A percentile compares a stretch with the other conserved stretches of the same genome.
Evolutionary conservation across 129 eudicot species (phyloP).

Genomic region (Dittrichia graveolens): DNA sequence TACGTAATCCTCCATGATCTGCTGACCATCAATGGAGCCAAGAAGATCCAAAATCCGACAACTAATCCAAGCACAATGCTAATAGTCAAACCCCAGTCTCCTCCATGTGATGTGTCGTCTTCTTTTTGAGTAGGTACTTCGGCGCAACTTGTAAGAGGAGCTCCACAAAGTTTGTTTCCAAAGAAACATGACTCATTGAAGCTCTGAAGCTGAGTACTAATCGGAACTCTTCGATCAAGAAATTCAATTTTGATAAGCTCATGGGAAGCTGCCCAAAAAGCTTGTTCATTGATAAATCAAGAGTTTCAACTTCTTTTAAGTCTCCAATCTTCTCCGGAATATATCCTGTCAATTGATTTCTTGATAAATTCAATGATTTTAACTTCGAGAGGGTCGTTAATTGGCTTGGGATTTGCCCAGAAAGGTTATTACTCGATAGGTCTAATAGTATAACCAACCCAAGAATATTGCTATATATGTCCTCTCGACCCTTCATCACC

Average conservation of each 20-base stretch:
- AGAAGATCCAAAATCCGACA: slow-evolving; percentile 11
- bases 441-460: slow-evolving; percentile 12
- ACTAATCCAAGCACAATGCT: not conserved
- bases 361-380: slow-evolving; percentile 3
- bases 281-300: slow-evolving; percentile 27
- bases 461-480: slow-evolving; percentile 15
- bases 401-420: slow-evolving; percentile 26
- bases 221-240: slow-evolving; percentile 22
- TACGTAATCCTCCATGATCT: slow-evolving; percentile 17
- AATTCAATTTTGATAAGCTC: slow-evolving; percentile 5
- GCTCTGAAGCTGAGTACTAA: slow-evolving; percentile 27
- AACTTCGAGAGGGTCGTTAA: not conserved
- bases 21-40: slow-evolving; percentile 12
- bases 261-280: slow-evolving; percentile 11
- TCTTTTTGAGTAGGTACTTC: not conserved
- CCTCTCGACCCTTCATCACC: slow-evolving; percentile 12
- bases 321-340: slow-evolving; percentile 32
- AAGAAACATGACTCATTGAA: slow-evolving; percentile 16
- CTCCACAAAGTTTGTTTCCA: slow-evolving; percentile 32
- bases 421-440: slow-evolving; percentile 32
- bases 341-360: not conserved
- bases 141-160: slow-evolving; percentile 13
- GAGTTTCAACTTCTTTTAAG: slow-evolving; percentile 30
- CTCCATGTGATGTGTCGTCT: not conserved
- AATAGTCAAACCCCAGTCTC: slow-evolving; percentile 1